These are phyloP conservation scores for Pluteus cervinus DNA, from an alignment of 768 basidiomycete species.

Conservation along the genomic window DNA sequence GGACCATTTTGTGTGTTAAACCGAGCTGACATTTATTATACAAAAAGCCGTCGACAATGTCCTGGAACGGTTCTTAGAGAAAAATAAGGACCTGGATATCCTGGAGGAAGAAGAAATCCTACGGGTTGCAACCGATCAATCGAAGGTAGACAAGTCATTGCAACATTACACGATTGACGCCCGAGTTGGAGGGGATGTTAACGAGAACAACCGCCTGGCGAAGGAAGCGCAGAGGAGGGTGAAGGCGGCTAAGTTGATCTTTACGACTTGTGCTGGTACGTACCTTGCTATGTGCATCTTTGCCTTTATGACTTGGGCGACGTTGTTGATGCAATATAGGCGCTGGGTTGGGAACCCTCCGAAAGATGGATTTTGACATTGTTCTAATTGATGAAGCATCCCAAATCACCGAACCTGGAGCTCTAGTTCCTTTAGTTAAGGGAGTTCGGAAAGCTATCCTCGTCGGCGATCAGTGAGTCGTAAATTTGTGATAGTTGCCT, in stretches of 20 bases:
- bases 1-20: not conserved
- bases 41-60: conserved; percentile 65
- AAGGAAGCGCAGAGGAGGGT: conserved; percentile 57
- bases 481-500: not conserved
- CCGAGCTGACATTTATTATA: not conserved
- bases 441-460: conserved; percentile 51
- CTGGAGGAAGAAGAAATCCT: conserved; percentile 52
- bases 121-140: conserved; percentile 61
- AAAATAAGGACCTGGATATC: conserved; percentile 38
- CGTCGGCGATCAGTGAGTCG: conserved; percentile 65
- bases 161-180: conserved; percentile 61
- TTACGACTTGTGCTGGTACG: conserved; percentile 59
- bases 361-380: conserved; percentile 51
- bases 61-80: conserved; percentile 49
- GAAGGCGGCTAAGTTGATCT: conserved; percentile 49
- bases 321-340: conserved; percentile 18
- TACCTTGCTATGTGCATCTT: not conserved
- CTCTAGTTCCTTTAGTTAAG: conserved; percentile 64
- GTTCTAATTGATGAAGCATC: conserved; percentile 68
- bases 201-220: conserved; percentile 49
- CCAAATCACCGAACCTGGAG: conserved; percentile 61
- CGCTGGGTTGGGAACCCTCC: conserved; percentile 52
- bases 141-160: conserved; percentile 51
- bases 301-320: not conserved
- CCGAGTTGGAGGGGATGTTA: conserved; percentile 56